Evolutionary conservation across 805 yeast species (phyloP).

Genomic region (Lipomyces yamadae): DNA sequence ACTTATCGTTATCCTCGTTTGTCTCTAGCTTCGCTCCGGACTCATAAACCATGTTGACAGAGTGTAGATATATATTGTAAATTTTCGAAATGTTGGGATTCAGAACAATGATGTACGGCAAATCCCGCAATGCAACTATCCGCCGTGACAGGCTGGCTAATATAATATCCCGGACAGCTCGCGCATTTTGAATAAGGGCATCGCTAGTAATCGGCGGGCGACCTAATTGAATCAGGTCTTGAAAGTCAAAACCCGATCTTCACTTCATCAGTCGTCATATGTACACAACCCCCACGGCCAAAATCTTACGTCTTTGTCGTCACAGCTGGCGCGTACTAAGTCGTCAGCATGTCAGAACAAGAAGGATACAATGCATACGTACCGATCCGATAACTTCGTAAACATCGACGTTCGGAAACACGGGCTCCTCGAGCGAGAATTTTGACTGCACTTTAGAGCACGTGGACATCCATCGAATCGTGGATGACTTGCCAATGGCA

Average conservation of each 20-base stretch:
- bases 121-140: constrained; percentile 65
- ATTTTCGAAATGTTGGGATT: constrained; percentile 85
- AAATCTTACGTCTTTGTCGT: constrained; percentile 1
- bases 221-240: constrained; percentile 41
- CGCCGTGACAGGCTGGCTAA: constrained; percentile 62
- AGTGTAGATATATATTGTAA: constrained; percentile 71
- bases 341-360: neutral
- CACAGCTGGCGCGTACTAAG: constrained; percentile 7
- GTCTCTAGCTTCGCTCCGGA: constrained; percentile 55
- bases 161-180: constrained; percentile 35
- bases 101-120: constrained; percentile 83
- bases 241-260: constrained; percentile 19
- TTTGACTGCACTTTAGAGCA: constrained; percentile 13
- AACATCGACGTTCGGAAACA: constrained; percentile 18
- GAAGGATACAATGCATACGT: neutral
- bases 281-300: too few species aligned
- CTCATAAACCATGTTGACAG: constrained; percentile 53
- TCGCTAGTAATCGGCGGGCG: constrained; percentile 40
- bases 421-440: constrained; percentile 27
- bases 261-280: neutral
- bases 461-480: constrained; percentile 2
- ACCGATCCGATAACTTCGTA: constrained; percentile 10
- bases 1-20: constrained; percentile 57
- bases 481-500: neutral
- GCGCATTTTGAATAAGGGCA: constrained; percentile 44